Evolutionary conservation across 768 basidiomycete genomes (phyloP).

Genomic region (Mrakia gelida): DNA sequence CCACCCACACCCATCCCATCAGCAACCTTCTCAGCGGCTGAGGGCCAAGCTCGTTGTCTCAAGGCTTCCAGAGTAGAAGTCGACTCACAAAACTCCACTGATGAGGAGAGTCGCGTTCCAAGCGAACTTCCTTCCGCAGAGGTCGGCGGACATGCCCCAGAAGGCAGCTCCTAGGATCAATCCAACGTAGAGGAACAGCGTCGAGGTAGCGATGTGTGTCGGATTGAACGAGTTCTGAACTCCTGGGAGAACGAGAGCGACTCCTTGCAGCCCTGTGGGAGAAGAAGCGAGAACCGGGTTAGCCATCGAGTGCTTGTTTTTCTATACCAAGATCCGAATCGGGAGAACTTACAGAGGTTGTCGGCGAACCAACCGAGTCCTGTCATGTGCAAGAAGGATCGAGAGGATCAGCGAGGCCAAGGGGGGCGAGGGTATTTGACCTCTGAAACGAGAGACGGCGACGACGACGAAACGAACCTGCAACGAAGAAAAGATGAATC

Average conservation of each 20-base stretch:
- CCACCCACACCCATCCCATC: no score
- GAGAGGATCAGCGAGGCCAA: not conserved
- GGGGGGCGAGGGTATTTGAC: no score
- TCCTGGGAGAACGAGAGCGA: not conserved
- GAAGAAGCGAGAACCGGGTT: not conserved
- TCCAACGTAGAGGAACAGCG: constrained; percentile 17
- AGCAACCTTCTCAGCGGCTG: no score
- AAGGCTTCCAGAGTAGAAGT: not conserved
- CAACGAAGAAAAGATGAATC: constrained; percentile 3
- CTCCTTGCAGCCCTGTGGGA: not conserved
- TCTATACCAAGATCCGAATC: no score
- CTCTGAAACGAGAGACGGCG: no score
- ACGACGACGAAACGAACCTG: not conserved
- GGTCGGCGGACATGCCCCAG: not conserved
- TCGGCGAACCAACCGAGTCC: constrained; percentile 3
- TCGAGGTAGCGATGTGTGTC: not conserved
- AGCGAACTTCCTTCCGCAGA: not conserved
- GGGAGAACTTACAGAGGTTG: not conserved
- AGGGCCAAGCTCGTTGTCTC: no score
- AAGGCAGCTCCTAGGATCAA: constrained; percentile 10
- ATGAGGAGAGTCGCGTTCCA: constrained; percentile 19
- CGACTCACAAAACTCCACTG: not conserved
- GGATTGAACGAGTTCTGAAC: constrained; percentile 12
- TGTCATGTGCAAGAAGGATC: not conserved
- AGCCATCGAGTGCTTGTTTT: not conserved